Evolutionary conservation across 148 eudicot species (phyloP), one percentile per base, ranked within the genome.

Genomic region (Hydrangea macrophylla): DNA sequence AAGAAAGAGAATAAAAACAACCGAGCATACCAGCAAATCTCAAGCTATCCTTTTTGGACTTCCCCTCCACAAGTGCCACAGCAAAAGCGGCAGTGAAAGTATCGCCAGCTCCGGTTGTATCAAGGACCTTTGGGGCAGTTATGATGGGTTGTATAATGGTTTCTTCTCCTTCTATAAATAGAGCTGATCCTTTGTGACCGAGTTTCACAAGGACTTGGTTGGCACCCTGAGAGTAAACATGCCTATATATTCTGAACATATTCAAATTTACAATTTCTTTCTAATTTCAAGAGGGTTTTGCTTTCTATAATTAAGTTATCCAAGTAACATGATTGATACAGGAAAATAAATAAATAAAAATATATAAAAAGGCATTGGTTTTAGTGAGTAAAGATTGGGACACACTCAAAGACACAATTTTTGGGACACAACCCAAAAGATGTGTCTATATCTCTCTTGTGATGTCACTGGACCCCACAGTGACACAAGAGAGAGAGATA

Each of bases 71-170:
- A 22, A 84, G 78, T 67, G 96, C 96, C 50, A 93, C 96, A 55
- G 92, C 96, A 82, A 86, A 93, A 60, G 98, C 92, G 62, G 98
- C 88, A 40, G 98, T 93, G 61, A 88, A 93, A 50, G 98, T 90
- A 68, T 93, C 96, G 26, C 96, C 96, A 7, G 98, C 98, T 60
- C 98, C 98, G 1, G 98, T 92, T 62, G 98, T 90, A 64, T 92
- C 96, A 6, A 92, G 50, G 35, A 90, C 96, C 73, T 81, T 81
- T 22, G 85, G 69, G 70, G 95, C 98, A 9, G 76, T 75, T 70
- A 90, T 83, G 56, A 93, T 83, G 20, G 86, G 64, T 72, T 90
- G 96, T 65, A 71, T 81, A 31, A 88, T 71, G 7, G 95, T 85
- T 78, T 85, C 87, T 78, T 93, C 86, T 55, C 96, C 95, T 82